A percentile compares a stretch with the other conserved stretches of the same genome.
phyloP scores from a whole-genome alignment of 1,139 yeast genomes.

The Kodamaea sp. region DNA sequence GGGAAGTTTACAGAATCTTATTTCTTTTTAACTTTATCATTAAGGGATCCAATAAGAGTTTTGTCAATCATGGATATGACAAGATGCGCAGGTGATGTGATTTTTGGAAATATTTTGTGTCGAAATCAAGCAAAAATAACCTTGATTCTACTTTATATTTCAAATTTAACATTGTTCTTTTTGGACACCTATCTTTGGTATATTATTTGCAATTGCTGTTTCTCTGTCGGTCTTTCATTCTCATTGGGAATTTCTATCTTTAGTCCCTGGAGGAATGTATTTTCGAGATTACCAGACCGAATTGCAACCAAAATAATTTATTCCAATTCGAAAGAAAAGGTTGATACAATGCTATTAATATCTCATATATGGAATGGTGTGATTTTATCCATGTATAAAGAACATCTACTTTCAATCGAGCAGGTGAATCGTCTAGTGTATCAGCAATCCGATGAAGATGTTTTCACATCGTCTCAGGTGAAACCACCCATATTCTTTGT shows the following conservation, averaged over 20 bases:
- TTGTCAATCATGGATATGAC: slow-evolving; percentile 55
- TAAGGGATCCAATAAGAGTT: slow-evolving; percentile 75
- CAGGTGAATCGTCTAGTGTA: slow-evolving; percentile 62
- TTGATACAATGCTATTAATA: slow-evolving; percentile 48
- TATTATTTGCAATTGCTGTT: slow-evolving; percentile 71
- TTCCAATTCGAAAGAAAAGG: slow-evolving; percentile 35
- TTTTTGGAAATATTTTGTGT: slow-evolving; percentile 53
- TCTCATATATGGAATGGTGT: slow-evolving; percentile 82
- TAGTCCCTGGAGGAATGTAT: slow-evolving; percentile 85
- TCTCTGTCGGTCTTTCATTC: slow-evolving; percentile 68
- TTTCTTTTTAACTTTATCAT: slow-evolving; percentile 70
- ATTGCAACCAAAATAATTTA: slow-evolving; percentile 34
- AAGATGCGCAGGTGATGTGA: slow-evolving; percentile 59
- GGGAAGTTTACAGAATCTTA: slow-evolving; percentile 81
- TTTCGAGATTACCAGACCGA: slow-evolving; percentile 69
- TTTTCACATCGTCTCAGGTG: slow-evolving; percentile 19
- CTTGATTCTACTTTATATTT: slow-evolving; percentile 51
- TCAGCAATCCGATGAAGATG: slow-evolving; percentile 41
- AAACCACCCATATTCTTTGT: slow-evolving; percentile 68
- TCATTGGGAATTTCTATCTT: slow-evolving; percentile 73
- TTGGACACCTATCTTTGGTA: slow-evolving; percentile 90
- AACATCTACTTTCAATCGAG: slow-evolving; percentile 71
- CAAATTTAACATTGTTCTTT: slow-evolving; percentile 73
- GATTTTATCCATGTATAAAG: slow-evolving; percentile 70
- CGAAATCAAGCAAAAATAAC: slow-evolving; percentile 55